These are phyloP conservation scores for Podila horticola DNA, from an alignment of 192 early-diverging fungal genomes.

Conservation along the genomic window DNA sequence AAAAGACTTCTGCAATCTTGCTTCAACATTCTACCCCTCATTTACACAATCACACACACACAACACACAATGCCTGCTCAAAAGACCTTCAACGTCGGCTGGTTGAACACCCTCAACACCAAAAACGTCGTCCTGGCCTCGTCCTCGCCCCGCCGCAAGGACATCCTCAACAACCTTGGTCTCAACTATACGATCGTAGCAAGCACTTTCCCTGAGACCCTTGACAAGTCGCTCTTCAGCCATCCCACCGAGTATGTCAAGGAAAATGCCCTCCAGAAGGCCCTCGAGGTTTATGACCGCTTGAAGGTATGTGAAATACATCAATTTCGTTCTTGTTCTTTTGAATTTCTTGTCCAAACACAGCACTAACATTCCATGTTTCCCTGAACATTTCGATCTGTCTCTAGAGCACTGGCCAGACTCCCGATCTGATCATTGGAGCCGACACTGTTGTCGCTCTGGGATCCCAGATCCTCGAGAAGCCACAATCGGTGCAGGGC, in stretches of 20 bases:
- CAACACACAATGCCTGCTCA: conserved; percentile 21
- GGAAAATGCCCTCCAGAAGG: conserved; percentile 77
- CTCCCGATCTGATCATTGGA: conserved; percentile 75
- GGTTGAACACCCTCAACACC: conserved; percentile 46
- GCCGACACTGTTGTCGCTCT: conserved; percentile 86
- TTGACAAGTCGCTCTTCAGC: conserved; percentile 72
- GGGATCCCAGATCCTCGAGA: conserved; percentile 80
- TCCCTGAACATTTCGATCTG: background rate
- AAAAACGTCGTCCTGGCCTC: conserved; percentile 81
- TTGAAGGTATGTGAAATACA: conserved; percentile 48
- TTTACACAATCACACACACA: background rate
- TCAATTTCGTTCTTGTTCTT: background rate
- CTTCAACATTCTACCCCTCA: background rate
- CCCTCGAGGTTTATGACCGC: conserved; percentile 71
- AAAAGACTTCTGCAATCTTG: no score
- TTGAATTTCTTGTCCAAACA: background rate
- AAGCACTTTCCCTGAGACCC: conserved; percentile 82
- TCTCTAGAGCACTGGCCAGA: conserved; percentile 24
- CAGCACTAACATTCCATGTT: background rate
- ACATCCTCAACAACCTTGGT: conserved; percentile 72
- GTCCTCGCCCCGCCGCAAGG: conserved; percentile 81
- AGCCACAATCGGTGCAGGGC: conserved; percentile 69
- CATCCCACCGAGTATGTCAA: conserved; percentile 74
- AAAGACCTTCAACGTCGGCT: conserved; percentile 35
- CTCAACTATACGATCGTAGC: conserved; percentile 71